Evolutionary conservation across 1,284 basidiomycete genomes (phyloP).

Genomic region (Vanrija humicola): DNA sequence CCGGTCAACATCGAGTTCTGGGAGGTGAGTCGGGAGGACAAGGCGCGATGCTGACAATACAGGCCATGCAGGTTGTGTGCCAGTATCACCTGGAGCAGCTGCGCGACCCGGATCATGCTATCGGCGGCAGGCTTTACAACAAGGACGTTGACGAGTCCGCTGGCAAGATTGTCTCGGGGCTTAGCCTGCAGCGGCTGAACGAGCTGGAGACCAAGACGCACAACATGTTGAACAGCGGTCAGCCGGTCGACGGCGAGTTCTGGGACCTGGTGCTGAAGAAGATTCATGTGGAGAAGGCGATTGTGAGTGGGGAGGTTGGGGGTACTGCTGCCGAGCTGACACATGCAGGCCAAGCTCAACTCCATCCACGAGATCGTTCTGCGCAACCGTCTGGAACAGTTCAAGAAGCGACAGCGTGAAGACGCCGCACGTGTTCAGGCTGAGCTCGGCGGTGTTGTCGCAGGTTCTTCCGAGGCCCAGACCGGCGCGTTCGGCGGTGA

Average conservation of each 20-base stretch:
- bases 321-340: conserved; percentile 2
- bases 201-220: conserved; percentile 82
- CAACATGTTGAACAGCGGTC: conserved; percentile 80
- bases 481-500: conserved; percentile 42
- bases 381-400: conserved; percentile 88
- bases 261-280: conserved; percentile 92
- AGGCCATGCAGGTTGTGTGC: conserved; percentile 92
- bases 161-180: conserved; percentile 37
- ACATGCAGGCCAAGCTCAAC: conserved; percentile 76
- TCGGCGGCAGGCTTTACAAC: conserved; percentile 42
- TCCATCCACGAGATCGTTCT: conserved; percentile 92
- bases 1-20: conserved; percentile 92
- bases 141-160: conserved; percentile 36
- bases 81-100: conserved; percentile 84
- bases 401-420: conserved; percentile 89
- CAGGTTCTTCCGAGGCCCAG: conserved; percentile 41
- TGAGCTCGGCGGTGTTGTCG: conserved; percentile 73
- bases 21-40: conserved; percentile 61
- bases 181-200: conserved; percentile 72
- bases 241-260: conserved; percentile 95
- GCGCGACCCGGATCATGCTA: conserved; percentile 49
- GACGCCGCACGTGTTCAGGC: conserved; percentile 89
- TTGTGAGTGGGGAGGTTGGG: conserved; percentile 55
- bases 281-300: conserved; percentile 97
- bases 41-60: conserved; percentile 46